Evolutionary conservation across 805 yeast genomes (phyloP).

Genomic region (Debaryomyces prosopidis): DNA sequence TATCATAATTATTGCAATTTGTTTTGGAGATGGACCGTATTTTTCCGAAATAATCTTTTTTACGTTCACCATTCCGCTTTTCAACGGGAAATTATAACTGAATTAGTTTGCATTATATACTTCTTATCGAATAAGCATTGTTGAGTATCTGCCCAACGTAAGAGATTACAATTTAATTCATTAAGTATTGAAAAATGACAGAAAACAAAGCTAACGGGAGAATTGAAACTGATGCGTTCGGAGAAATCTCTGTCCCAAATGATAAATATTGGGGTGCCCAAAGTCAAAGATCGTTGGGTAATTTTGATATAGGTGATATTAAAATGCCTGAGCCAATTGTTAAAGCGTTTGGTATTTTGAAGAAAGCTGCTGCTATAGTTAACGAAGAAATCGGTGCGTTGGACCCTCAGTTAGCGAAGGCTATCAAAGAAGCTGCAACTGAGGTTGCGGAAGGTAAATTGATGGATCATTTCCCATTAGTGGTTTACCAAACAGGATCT

Average conservation of each 20-base stretch:
- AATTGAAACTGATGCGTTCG: slow-evolving; percentile 40
- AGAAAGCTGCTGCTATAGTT: slow-evolving; percentile 39
- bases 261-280: slow-evolving; percentile 42
- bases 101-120: too few species aligned
- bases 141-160: too few species aligned
- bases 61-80: too few species aligned
- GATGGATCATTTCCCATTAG: slow-evolving; percentile 42
- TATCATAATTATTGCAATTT: too few species aligned
- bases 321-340: slow-evolving; percentile 37
- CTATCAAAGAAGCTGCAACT: slow-evolving; percentile 37
- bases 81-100: too few species aligned
- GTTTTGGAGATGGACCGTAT: too few species aligned
- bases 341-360: slow-evolving; percentile 37
- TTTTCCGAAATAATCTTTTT: too few species aligned
- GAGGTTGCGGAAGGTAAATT: slow-evolving; percentile 41
- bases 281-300: slow-evolving; percentile 37
- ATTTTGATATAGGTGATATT: slow-evolving; percentile 39
- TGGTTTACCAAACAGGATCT: slow-evolving; percentile 41
- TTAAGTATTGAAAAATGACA: neutral
- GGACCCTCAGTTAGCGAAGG: slow-evolving; percentile 31
- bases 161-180: too few species aligned
- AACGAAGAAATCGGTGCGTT: slow-evolving; percentile 34
- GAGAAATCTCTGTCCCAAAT: slow-evolving; percentile 34
- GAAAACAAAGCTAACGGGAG: slow-evolving; percentile 14
- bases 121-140: too few species aligned